phyloP scores from a whole-genome alignment of 768 basidiomycete species.

The Mycena chlorophos region DNA sequence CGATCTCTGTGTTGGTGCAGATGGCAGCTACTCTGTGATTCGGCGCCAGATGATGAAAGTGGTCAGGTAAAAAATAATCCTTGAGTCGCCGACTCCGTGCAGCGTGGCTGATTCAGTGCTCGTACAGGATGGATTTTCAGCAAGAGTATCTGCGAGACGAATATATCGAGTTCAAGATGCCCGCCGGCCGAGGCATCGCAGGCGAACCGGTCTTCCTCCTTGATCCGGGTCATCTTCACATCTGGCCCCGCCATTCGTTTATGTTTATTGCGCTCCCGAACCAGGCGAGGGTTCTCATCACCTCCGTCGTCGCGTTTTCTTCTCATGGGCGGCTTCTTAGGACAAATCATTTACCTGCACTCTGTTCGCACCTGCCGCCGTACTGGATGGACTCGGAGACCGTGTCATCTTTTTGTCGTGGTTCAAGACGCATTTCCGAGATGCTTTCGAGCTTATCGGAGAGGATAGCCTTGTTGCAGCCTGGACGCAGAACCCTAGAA shows the following conservation, averaged over 20 bases:
- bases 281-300: constrained; percentile 62
- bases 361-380: constrained; percentile 82
- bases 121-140: constrained; percentile 84
- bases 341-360: constrained; percentile 98
- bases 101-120: constrained; percentile 18
- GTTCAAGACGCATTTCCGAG: constrained; percentile 85
- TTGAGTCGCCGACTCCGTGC: constrained; percentile 20
- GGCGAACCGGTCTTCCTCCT: constrained; percentile 75
- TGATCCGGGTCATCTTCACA: constrained; percentile 95
- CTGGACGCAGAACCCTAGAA: constrained; percentile 83
- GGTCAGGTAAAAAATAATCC: constrained; percentile 59
- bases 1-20: constrained; percentile 86
- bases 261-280: constrained; percentile 99
- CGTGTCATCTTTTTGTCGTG: constrained; percentile 61
- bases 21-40: constrained; percentile 91
- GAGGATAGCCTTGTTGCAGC: constrained; percentile 73
- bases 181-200: constrained; percentile 63
- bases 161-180: constrained; percentile 96
- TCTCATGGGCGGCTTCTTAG: constrained; percentile 46
- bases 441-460: constrained; percentile 85
- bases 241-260: constrained; percentile 98
- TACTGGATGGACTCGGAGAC: constrained; percentile 67
- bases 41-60: constrained; percentile 95
- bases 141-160: constrained; percentile 96
- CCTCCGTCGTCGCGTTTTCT: constrained; percentile 22